Percentiles rank a stretch among this genome's conserved stretches.
Evolutionary conservation across 768 basidiomycete species (phyloP).

Genomic region (Coprinellus aureogranulatus): DNA sequence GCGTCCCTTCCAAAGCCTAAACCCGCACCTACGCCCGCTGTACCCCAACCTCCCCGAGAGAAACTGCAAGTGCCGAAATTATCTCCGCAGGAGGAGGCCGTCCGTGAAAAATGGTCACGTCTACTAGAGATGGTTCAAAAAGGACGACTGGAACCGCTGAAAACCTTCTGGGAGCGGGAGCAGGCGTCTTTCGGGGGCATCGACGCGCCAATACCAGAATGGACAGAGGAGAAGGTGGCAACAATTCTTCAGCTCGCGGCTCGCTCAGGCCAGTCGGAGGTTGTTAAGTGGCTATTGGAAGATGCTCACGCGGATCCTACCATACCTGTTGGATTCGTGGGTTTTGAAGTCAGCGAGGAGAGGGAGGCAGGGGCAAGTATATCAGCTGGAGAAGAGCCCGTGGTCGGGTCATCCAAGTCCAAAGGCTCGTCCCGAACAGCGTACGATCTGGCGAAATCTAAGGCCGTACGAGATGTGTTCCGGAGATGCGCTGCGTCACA

Average conservation of each 20-base stretch:
- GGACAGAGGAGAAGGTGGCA: conserved; percentile 57
- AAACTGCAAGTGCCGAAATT: conserved; percentile 58
- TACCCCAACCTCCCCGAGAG: conserved; percentile 34
- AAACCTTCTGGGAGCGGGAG: conserved; percentile 80
- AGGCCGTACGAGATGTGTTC: conserved; percentile 79
- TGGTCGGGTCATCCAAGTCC: not conserved
- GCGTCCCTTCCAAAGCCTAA: conserved; percentile 86
- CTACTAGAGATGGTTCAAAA: conserved; percentile 89
- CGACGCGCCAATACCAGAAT: conserved; percentile 65
- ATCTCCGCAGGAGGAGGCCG: conserved; percentile 73
- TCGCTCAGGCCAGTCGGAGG: conserved; percentile 68
- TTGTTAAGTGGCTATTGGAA: conserved; percentile 75
- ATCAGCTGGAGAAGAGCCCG: too few species aligned
- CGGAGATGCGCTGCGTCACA: conserved; percentile 77
- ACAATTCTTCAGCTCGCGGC: conserved; percentile 80
- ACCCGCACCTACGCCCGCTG: conserved; percentile 39
- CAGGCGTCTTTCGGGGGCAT: conserved; percentile 53
- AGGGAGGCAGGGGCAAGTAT: conserved; percentile 5
- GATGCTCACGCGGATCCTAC: conserved; percentile 81
- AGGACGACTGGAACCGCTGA: conserved; percentile 79
- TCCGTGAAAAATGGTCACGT: conserved; percentile 78
- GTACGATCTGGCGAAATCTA: conserved; percentile 81
- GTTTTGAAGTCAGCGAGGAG: conserved; percentile 26
- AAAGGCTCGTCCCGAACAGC: conserved; percentile 57
- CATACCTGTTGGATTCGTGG: conserved; percentile 45